Conservation (phyloP, 208 protist genomes). For the Leishmania turanica region DNA sequence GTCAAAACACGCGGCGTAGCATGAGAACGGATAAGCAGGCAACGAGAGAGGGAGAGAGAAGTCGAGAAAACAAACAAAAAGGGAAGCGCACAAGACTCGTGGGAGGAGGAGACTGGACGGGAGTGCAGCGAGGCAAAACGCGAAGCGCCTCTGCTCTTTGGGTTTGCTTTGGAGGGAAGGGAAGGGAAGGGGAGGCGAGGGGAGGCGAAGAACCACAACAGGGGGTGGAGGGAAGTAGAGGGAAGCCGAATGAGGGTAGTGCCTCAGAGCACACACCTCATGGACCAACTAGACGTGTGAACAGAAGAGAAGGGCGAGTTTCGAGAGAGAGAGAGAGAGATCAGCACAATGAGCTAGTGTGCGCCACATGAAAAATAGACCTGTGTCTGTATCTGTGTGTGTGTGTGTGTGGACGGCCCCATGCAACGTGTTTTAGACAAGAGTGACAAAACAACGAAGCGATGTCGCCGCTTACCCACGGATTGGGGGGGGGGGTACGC, state of each 20-base stretch:
- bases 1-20: neutral
- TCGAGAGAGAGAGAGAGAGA: neutral
- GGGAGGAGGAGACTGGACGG: neutral
- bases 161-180: no score
- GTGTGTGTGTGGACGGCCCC: neutral
- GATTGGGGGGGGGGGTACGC: no score
- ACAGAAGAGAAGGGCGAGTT: neutral
- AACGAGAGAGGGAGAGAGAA: neutral
- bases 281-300: neutral
- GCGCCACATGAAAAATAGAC: neutral
- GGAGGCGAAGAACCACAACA: no score
- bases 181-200: neutral
- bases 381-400: neutral
- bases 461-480: neutral
- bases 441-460: neutral
- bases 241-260: neutral
- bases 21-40: neutral
- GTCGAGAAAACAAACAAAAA: neutral
- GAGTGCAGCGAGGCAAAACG: neutral
- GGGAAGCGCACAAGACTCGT: neutral
- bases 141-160: neutral
- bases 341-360: neutral
- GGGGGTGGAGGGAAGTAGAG: neutral
- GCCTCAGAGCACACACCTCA: neutral
- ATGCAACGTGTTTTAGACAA: neutral